Evolutionary conservation across 352 stramenopile species (phyloP).

Genomic region (Pythium rhizo-oryzae): DNA sequence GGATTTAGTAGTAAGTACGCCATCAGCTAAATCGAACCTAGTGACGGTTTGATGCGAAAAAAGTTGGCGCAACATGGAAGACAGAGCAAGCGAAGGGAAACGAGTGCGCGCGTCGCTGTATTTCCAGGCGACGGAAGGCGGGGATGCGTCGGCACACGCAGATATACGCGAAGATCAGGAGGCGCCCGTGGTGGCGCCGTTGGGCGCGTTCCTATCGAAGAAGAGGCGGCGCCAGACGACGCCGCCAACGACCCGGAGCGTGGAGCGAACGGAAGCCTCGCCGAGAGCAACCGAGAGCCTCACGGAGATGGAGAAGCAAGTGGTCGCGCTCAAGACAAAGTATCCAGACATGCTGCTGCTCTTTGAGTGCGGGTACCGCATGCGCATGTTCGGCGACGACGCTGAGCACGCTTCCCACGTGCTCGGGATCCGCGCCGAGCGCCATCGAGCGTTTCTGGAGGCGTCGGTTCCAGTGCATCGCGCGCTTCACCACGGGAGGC

Average conservation of each 20-base stretch:
- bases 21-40: background rate
- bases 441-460: constrained; percentile 44
- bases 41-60: too few relatives aligned
- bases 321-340: constrained; percentile 45
- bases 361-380: constrained; percentile 84
- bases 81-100: constrained; percentile 1
- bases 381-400: constrained; percentile 76
- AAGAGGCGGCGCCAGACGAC: background rate
- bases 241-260: too few relatives aligned
- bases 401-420: constrained; percentile 49
- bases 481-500: constrained; percentile 40
- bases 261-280: background rate
- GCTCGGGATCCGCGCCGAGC: constrained; percentile 42
- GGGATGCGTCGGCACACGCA: too few relatives aligned
- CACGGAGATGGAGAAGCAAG: constrained; percentile 82
- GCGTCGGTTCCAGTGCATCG: constrained; percentile 54
- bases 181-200: too few relatives aligned
- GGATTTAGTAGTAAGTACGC: too few relatives aligned
- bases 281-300: constrained; percentile 13
- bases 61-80: background rate
- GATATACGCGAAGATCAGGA: too few relatives aligned
- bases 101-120: background rate
- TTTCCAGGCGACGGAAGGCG: background rate
- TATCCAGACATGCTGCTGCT: constrained; percentile 60
- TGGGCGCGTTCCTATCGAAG: background rate